Evolutionary conservation across 208 protist species (phyloP).

Genomic region (Phytomonas sp.): DNA sequence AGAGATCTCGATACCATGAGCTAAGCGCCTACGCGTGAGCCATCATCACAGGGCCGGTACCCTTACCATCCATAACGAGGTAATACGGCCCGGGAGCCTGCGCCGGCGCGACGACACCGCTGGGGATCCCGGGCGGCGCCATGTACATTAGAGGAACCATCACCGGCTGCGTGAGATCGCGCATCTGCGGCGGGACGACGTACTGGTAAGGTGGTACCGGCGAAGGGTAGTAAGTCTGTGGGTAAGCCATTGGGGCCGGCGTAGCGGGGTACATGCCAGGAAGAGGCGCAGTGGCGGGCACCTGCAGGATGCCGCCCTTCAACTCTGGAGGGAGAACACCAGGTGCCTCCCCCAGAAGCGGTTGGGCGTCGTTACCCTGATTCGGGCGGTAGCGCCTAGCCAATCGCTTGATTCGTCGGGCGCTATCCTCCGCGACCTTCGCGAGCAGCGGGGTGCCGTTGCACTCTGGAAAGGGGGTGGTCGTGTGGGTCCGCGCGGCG

Average conservation of each 20-base stretch:
- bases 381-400: constrained; percentile 21
- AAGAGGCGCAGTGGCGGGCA: neutral
- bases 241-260: neutral
- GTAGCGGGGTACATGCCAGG: neutral
- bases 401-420: constrained; percentile 55
- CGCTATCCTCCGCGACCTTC: constrained; percentile 69
- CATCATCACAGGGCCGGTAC: neutral
- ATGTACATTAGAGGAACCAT: neutral
- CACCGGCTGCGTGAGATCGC: neutral
- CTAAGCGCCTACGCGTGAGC: neutral
- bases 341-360: neutral
- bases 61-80: neutral
- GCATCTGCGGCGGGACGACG: neutral
- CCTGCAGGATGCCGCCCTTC: neutral
- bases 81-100: neutral
- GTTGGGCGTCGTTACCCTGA: neutral
- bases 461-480: constrained; percentile 50
- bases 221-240: neutral
- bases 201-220: neutral
- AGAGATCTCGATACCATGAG: no score
- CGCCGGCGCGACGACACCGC: neutral
- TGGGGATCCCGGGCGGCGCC: neutral
- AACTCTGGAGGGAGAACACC: neutral
- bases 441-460: constrained; percentile 57
- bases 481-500: constrained; percentile 52